phyloP scores from a whole-genome alignment of 176 grass and related monocot species.

The Juncus effusus region DNA sequence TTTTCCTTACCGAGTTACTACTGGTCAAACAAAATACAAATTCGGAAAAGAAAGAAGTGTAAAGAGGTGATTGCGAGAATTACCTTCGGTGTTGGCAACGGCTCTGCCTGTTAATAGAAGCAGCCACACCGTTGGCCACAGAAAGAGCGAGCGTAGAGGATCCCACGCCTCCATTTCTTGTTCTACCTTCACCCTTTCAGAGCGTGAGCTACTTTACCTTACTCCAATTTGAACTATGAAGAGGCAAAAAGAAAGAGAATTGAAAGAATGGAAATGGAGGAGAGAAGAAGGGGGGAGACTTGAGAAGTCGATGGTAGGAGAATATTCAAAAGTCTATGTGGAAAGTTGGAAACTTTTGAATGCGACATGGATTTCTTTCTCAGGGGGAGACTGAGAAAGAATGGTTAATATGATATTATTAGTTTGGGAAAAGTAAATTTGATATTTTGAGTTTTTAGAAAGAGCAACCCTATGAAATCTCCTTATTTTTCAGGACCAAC shows the following conservation, averaged over 20 bases:
- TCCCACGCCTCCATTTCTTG: background rate
- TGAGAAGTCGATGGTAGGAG: background rate
- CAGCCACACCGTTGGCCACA: constrained; percentile 10
- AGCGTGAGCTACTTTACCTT: background rate
- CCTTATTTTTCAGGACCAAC: too few relatives aligned
- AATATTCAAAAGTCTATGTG: background rate
- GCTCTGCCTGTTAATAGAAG: constrained; percentile 12
- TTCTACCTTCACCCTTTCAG: background rate
- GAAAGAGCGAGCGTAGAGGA: constrained; percentile 3
- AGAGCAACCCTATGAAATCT: too few relatives aligned
- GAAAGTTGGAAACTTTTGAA: too few relatives aligned
- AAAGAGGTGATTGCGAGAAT: background rate
- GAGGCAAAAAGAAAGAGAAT: background rate
- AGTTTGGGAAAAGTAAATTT: too few relatives aligned
- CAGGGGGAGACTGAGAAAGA: too few relatives aligned
- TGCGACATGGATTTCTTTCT: too few relatives aligned
- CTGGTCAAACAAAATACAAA: background rate
- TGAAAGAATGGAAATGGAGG: background rate
- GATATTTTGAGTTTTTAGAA: too few relatives aligned
- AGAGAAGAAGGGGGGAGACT: background rate
- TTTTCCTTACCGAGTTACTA: background rate
- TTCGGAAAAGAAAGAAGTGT: background rate
- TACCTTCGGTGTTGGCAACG: constrained; percentile 12
- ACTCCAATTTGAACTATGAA: background rate
- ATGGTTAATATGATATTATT: too few relatives aligned